A percentile compares a stretch with the other conserved stretches of the same genome.
These are phyloP conservation scores for Podila horticola DNA, from an alignment of 192 early-diverging fungal genomes.

Conservation along the genomic window DNA sequence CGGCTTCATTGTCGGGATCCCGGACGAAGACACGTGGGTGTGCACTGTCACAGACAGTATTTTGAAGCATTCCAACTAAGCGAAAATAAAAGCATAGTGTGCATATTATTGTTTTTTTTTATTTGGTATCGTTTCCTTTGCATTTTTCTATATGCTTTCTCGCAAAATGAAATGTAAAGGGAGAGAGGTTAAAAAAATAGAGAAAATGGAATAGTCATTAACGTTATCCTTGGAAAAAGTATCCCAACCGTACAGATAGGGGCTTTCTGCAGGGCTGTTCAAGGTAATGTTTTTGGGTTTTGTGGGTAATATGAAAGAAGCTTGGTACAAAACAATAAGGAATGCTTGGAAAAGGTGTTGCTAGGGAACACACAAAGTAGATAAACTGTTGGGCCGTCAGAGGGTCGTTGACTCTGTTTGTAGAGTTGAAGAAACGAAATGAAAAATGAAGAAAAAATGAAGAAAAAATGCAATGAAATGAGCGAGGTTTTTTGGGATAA, in stretches of 20 bases:
- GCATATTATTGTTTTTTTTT: slow-evolving; percentile 3
- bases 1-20: slow-evolving; percentile 59
- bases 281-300: neutral
- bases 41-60: slow-evolving; percentile 46
- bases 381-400: neutral
- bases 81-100: neutral
- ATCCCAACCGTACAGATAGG: neutral
- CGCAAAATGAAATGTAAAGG: no score
- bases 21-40: slow-evolving; percentile 36
- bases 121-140: neutral
- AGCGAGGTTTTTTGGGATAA: neutral
- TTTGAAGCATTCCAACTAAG: slow-evolving; percentile 17
- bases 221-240: neutral
- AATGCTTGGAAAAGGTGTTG: neutral
- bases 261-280: no score
- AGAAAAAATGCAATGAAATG: neutral
- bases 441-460: neutral
- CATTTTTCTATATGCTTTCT: neutral
- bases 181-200: neutral
- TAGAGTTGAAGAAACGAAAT: neutral
- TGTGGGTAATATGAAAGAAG: neutral
- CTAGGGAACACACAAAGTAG: neutral
- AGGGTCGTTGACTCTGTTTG: slow-evolving; percentile 4
- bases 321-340: neutral
- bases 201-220: slow-evolving; percentile 4